Evolutionary conservation across 805 yeast species (phyloP).

Genomic region (Kodamaea neixiangensis): DNA sequence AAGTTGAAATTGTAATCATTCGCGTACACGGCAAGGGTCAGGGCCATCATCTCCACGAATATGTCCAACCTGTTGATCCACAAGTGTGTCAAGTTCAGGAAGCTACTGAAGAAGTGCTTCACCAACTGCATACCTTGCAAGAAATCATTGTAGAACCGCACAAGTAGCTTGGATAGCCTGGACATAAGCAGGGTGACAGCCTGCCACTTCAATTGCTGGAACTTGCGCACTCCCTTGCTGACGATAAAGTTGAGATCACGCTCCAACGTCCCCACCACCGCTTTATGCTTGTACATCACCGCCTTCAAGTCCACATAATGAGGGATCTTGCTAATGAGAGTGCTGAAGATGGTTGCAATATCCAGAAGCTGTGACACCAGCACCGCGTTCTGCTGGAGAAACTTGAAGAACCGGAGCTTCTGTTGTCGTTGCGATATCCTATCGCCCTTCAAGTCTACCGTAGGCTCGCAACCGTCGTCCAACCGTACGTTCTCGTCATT

Average conservation of each 20-base stretch:
- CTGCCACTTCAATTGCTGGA: constrained; percentile 1
- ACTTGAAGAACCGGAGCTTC: constrained; percentile 5
- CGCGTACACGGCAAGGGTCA: neutral
- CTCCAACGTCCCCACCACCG: constrained; percentile 28
- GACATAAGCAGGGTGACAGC: constrained; percentile 1
- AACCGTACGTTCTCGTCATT: neutral
- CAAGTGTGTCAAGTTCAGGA: constrained; percentile 39
- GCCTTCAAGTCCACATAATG: constrained; percentile 42
- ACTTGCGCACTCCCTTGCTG: constrained; percentile 2
- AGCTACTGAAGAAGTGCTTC: constrained; percentile 39
- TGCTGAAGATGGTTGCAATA: constrained; percentile 40
- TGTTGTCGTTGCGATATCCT: constrained; percentile 4
- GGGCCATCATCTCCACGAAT: constrained; percentile 1
- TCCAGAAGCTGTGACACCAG: constrained; percentile 21
- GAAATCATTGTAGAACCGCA: constrained; percentile 1
- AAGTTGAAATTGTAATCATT: neutral
- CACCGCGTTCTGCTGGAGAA: neutral
- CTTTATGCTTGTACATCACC: constrained; percentile 28
- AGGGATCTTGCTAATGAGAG: constrained; percentile 39
- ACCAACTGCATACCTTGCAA: constrained; percentile 5
- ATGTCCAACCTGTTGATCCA: constrained; percentile 9
- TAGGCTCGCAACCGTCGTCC: neutral
- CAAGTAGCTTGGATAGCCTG: neutral
- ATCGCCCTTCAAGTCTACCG: neutral
- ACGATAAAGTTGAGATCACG: constrained; percentile 22